phyloP scores from a whole-genome alignment of 2,329 filamentous ascomycete genomes.

The Pseudogymnoascus sp. region DNA sequence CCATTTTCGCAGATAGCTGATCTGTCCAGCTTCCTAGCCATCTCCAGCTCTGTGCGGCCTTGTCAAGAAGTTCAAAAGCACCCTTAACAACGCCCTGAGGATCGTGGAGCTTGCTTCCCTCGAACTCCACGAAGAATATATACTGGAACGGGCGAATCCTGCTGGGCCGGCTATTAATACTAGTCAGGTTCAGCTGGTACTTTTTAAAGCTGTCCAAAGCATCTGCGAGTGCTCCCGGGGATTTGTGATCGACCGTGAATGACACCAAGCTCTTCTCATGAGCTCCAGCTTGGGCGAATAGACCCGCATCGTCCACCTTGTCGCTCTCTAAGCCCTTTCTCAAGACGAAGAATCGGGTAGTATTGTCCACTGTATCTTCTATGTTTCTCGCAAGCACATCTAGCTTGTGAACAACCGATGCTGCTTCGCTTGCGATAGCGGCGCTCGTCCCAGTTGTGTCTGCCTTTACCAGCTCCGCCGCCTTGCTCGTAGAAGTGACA shows the following conservation, averaged over 20 bases:
- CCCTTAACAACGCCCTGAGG: slow-evolving; percentile 48
- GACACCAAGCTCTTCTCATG: slow-evolving; percentile 62
- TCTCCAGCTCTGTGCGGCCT: slow-evolving; percentile 52
- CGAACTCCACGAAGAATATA: slow-evolving; percentile 89
- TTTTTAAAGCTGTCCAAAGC: slow-evolving; percentile 70
- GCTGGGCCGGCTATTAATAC: slow-evolving; percentile 80
- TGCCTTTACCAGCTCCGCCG: slow-evolving; percentile 65
- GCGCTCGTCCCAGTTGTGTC: slow-evolving; percentile 53
- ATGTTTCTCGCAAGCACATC: slow-evolving; percentile 61
- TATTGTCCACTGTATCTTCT: slow-evolving; percentile 67
- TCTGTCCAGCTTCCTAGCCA: slow-evolving; percentile 62
- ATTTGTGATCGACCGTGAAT: slow-evolving; percentile 71
- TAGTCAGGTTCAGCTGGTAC: slow-evolving; percentile 72
- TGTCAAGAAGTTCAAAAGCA: slow-evolving; percentile 49
- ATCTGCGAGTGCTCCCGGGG: slow-evolving; percentile 74
- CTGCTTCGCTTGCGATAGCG: slow-evolving; percentile 69
- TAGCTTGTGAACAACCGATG: slow-evolving; percentile 59
- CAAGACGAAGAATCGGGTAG: slow-evolving; percentile 70
- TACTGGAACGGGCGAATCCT: slow-evolving; percentile 74
- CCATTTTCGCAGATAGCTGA: slow-evolving; percentile 10
- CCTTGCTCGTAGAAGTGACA: slow-evolving; percentile 75
- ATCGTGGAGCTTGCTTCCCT: slow-evolving; percentile 49
- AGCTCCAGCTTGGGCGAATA: not conserved
- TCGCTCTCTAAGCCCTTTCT: slow-evolving; percentile 19
- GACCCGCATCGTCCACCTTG: slow-evolving; percentile 12